phyloP scores from a whole-genome alignment of 1,284 basidiomycete species.

The Chalciporus piperatoides region DNA sequence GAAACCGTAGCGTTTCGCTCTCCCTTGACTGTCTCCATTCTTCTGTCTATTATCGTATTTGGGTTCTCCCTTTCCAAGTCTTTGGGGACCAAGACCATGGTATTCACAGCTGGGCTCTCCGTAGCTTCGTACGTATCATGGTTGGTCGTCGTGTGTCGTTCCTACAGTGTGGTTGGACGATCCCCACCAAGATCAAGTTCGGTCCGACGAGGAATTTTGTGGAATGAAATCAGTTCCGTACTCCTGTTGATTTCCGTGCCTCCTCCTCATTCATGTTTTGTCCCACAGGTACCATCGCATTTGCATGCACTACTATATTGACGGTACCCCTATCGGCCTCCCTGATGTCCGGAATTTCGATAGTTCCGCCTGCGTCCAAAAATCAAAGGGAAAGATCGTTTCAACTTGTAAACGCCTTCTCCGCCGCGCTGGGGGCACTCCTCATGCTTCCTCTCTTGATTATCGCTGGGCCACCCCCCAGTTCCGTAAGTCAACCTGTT shows the following conservation, averaged over 20 bases:
- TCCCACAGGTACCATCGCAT: constrained; percentile 44
- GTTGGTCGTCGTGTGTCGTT: constrained; percentile 50
- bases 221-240: constrained; percentile 61
- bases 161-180: constrained; percentile 45
- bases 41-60: constrained; percentile 42
- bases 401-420: constrained; percentile 50
- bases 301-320: constrained; percentile 60
- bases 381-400: constrained; percentile 53
- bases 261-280: constrained; percentile 8
- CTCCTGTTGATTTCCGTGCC: background rate
- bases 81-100: constrained; percentile 47
- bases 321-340: constrained; percentile 64
- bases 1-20: constrained; percentile 30
- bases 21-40: constrained; percentile 33
- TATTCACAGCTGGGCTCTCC: constrained; percentile 57
- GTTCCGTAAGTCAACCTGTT: constrained; percentile 35
- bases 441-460: constrained; percentile 59
- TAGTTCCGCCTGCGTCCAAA: constrained; percentile 40
- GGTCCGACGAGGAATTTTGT: constrained; percentile 46
- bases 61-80: constrained; percentile 53
- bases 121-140: constrained; percentile 55
- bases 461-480: constrained; percentile 43
- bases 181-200: constrained; percentile 35
- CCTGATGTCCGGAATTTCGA: constrained; percentile 41
- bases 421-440: constrained; percentile 45